Percentiles rank a stretch among this genome's conserved stretches.
Evolutionary conservation across 2,329 filamentous ascomycete genomes (phyloP).

Genomic region (Camptophora hylomeconis): DNA sequence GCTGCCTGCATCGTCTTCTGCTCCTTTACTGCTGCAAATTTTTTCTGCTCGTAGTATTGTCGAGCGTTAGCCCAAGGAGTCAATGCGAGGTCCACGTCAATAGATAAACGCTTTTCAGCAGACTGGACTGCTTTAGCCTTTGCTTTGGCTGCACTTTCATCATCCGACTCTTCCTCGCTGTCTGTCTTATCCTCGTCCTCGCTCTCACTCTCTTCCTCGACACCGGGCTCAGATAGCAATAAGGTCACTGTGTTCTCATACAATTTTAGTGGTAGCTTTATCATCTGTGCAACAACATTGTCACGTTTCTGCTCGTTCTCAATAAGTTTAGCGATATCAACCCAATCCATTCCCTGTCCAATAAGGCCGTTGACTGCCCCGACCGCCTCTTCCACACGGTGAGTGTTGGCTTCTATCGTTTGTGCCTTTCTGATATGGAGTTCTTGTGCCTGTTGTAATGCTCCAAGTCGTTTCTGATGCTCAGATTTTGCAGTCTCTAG

Average conservation of each 20-base stretch:
- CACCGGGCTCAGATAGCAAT: slow-evolving; percentile 57
- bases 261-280: slow-evolving; percentile 76
- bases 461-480: slow-evolving; percentile 73
- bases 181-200: slow-evolving; percentile 38
- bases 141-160: slow-evolving; percentile 17
- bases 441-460: slow-evolving; percentile 66
- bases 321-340: slow-evolving; percentile 75
- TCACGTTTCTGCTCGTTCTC: slow-evolving; percentile 69
- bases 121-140: slow-evolving; percentile 17
- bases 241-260: slow-evolving; percentile 82
- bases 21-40: slow-evolving; percentile 70
- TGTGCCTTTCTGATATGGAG: slow-evolving; percentile 78
- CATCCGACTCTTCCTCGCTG: slow-evolving; percentile 34
- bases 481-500: slow-evolving; percentile 73
- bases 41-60: slow-evolving; percentile 85
- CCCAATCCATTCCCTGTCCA: slow-evolving; percentile 93
- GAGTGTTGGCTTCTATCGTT: slow-evolving; percentile 79
- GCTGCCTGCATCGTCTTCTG: slow-evolving; percentile 76
- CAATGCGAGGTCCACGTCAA: slow-evolving; percentile 74
- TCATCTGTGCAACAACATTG: slow-evolving; percentile 77
- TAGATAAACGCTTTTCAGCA: slow-evolving; percentile 39
- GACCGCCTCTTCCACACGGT: slow-evolving; percentile 83
- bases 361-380: slow-evolving; percentile 88
- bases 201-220: slow-evolving; percentile 49
- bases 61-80: slow-evolving; percentile 82